phyloP scores from a whole-genome alignment of 257 asterid species.

The Fraxinus anomala region DNA sequence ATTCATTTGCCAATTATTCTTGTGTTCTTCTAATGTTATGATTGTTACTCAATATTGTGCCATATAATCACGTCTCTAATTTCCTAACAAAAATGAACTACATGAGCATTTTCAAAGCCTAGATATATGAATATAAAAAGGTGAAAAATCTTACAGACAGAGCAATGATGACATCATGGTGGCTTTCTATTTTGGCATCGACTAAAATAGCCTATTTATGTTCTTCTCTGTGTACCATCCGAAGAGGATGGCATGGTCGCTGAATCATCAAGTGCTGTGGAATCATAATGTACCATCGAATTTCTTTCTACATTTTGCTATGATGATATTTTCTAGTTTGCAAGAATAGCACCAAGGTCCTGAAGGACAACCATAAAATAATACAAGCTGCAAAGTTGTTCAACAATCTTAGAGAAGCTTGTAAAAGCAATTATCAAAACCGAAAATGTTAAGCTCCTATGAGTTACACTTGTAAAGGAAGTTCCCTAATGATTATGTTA shows the following conservation, averaged over 20 bases:
- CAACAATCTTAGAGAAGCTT: constrained; percentile 25
- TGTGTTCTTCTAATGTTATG: no score
- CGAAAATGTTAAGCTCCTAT: constrained; percentile 8
- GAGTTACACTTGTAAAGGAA: not conserved
- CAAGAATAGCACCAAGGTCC: constrained; percentile 87
- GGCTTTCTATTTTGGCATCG: constrained; percentile 86
- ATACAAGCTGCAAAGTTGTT: constrained; percentile 56
- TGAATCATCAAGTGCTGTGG: constrained; percentile 34
- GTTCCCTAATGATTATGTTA: not conserved
- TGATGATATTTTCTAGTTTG: constrained; percentile 54
- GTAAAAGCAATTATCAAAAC: constrained; percentile 4
- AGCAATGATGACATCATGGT: constrained; percentile 92
- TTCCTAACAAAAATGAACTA: not conserved
- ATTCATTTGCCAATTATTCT: no score
- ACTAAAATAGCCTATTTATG: constrained; percentile 50
- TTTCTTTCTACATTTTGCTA: constrained; percentile 49
- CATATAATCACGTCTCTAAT: no score
- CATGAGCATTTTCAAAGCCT: not conserved
- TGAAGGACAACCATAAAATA: constrained; percentile 66
- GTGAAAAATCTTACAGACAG: constrained; percentile 61
- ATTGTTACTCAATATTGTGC: constrained; percentile 17
- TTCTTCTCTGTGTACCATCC: constrained; percentile 41
- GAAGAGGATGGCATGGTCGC: constrained; percentile 42
- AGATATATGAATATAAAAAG: constrained; percentile 7
- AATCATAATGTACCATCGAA: constrained; percentile 30